A percentile compares a stretch with the other conserved stretches of the same genome.
These are phyloP conservation scores for Microstroma glucosiphilum DNA, from an alignment of 1,284 basidiomycete species.

Conservation along the genomic window DNA sequence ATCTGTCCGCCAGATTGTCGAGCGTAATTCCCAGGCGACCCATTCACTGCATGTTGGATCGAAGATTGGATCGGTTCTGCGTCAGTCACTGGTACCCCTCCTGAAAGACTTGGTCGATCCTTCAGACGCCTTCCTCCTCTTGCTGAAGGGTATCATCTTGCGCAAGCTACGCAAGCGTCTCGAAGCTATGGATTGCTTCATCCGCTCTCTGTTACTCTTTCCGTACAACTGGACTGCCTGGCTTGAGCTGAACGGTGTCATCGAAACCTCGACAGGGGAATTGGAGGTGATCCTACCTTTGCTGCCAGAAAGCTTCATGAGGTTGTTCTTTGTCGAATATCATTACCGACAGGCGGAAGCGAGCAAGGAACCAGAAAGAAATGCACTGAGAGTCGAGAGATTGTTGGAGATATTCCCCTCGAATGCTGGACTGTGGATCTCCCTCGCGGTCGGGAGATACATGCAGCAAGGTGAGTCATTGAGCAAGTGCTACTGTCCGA, in stretches of 20 bases:
- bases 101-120: conserved; percentile 1
- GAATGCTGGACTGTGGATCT: not conserved
- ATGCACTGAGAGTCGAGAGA: not conserved
- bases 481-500: too few species aligned
- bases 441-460: not conserved
- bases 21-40: not conserved
- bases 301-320: conserved; percentile 64
- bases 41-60: too few species aligned
- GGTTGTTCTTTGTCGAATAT: conserved; percentile 81
- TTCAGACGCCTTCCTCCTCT: conserved; percentile 1
- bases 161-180: conserved; percentile 42
- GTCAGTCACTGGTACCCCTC: not conserved
- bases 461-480: conserved; percentile 6
- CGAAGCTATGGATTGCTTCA: conserved; percentile 74
- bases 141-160: conserved; percentile 42
- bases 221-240: conserved; percentile 97
- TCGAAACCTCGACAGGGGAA: conserved; percentile 19
- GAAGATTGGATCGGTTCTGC: not conserved
- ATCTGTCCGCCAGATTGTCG: not conserved
- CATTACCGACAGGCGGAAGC: conserved; percentile 62
- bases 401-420: conserved; percentile 4
- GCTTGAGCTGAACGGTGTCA: conserved; percentile 52
- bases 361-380: not conserved
- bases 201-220: conserved; percentile 71
- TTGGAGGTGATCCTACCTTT: conserved; percentile 56